phyloP scores from a whole-genome alignment of 306 rosid species.

The Astragalus membranaceus region DNA sequence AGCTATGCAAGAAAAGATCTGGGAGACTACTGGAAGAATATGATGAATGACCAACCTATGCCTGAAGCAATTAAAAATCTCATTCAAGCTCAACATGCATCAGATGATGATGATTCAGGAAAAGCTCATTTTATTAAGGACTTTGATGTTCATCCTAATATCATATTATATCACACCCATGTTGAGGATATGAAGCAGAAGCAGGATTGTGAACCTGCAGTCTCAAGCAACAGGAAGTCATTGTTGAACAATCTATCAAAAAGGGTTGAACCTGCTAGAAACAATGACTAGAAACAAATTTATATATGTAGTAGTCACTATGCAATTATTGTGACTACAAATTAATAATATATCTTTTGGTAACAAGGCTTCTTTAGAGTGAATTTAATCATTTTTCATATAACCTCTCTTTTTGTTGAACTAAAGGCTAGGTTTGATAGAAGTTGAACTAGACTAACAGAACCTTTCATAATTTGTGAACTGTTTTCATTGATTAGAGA shows the following conservation, averaged over 20 bases:
- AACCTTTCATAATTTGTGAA: too few relatives aligned
- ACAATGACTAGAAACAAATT: neutral
- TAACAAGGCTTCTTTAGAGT: too few relatives aligned
- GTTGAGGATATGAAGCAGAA: neutral
- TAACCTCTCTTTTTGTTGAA: too few relatives aligned
- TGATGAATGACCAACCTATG: conserved; percentile 56
- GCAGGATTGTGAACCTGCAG: neutral
- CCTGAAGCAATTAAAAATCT: conserved; percentile 52
- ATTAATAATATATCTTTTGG: too few relatives aligned
- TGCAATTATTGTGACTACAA: neutral
- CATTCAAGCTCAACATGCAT: conserved; percentile 15
- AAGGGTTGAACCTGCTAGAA: neutral
- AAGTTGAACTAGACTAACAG: too few relatives aligned
- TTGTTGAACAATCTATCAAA: neutral
- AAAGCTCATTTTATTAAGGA: conserved; percentile 30
- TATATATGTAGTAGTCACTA: neutral
- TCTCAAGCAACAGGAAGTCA: neutral
- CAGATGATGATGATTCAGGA: conserved; percentile 13
- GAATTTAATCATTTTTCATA: too few relatives aligned
- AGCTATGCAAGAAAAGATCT: conserved; percentile 46
- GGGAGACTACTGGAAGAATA: conserved; percentile 47
- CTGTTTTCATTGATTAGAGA: too few relatives aligned
- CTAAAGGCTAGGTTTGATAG: too few relatives aligned
- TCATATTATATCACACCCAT: conserved; percentile 46
- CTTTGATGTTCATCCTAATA: conserved; percentile 38